Conservation (phyloP, 192 early-diverging fungal species). For the Chytriomyces confervae region DNA sequence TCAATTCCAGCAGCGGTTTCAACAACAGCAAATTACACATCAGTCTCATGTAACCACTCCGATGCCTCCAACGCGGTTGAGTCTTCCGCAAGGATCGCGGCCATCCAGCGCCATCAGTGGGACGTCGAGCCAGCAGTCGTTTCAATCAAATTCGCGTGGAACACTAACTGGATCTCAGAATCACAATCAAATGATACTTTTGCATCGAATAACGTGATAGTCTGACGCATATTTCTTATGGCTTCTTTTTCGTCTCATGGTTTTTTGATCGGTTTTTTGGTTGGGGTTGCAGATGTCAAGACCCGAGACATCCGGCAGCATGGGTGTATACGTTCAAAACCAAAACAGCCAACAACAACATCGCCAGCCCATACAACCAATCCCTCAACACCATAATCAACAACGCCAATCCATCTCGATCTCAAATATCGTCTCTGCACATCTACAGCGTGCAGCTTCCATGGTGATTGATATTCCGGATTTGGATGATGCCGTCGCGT, state of each 20-base stretch:
- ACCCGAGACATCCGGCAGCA: not conserved
- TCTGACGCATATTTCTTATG: not conserved
- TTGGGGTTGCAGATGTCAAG: not conserved
- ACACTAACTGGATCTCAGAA: not conserved
- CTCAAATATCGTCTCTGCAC: not conserved
- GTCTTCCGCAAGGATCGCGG: not conserved
- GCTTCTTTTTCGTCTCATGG: not conserved
- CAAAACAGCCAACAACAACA: not conserved
- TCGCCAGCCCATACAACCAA: not conserved
- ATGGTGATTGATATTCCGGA: not conserved
- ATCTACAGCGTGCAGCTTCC: not conserved
- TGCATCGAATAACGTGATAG: not conserved
- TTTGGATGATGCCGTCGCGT: slow-evolving; percentile 12
- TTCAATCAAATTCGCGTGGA: not conserved
- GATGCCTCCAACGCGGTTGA: slow-evolving; percentile 10
- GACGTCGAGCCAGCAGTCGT: not conserved
- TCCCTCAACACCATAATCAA: not conserved
- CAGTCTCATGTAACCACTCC: not conserved
- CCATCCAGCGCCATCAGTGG: not conserved
- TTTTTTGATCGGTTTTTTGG: not conserved
- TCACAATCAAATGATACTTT: not conserved
- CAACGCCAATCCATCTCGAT: not conserved
- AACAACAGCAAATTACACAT: not conserved
- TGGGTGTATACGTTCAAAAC: not conserved
- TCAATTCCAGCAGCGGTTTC: not conserved